Base-by-base conservation (phyloP, 257 asterid genomes). In the Handroanthus guayacan region DNA sequence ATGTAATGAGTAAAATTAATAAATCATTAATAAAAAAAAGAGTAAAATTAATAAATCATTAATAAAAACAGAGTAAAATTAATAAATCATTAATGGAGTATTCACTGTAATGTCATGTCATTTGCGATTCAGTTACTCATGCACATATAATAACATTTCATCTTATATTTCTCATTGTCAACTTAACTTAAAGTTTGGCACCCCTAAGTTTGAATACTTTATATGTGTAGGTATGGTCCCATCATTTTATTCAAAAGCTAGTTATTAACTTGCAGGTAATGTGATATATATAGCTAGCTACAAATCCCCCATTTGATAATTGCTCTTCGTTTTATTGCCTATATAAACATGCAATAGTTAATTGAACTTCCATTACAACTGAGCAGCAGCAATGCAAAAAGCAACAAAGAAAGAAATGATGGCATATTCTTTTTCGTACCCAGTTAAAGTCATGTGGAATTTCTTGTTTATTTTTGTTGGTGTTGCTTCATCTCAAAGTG, bases 391-490 rank as follows among this genome's bases (percentile, higher is more conserved):
- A 12, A 9, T 47, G 10, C 3, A 11, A 3, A 9, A 47, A 47
- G 14, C 14, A 8, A 47, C 9, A 47, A 47, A 3, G 10, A 13
- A 5, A 47, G 10, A 11, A 8, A 54, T 54, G 61, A 16, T 16
- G 61, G 31, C 10, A n/a, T 54, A 54, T 54, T 54, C 62, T 5
- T 14, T 8, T 50, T 34, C 18, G 16, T 25, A 34, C 48, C 11
- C 79, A 64, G 2, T 75, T 18, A 45, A 67, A 57, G 25, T 57
- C 54, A 65, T 38, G 47, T 36, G 20, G 6, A 12, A 51, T 43
- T 34, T 62, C 7, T 1, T 81, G 2, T 39, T 77, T 0, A 52
- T 67, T 7, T 8, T 39, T 4, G 58, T 20, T 1, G 5, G 11
- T 10, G 50, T 68, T 2, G 20, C 69, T 43, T 18, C 57, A 17